Percentiles rank a stretch among this genome's conserved stretches.
Evolutionary conservation across 257 asterid genomes (phyloP).

Genomic region (Marsdenia floribunda): DNA sequence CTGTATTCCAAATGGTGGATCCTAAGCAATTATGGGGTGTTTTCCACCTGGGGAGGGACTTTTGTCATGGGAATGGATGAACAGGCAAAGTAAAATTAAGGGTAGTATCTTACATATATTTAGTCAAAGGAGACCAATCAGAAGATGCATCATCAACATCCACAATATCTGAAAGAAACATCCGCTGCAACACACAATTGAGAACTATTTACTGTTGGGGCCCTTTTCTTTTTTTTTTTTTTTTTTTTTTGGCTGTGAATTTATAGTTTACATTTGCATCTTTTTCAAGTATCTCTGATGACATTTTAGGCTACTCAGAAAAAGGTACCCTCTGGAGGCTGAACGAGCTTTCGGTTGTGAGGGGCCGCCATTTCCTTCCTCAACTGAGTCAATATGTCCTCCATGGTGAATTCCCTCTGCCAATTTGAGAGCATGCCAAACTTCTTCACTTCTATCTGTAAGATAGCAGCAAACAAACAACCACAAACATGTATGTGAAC

Average conservation of each 20-base stretch:
- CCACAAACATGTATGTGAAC: neutral
- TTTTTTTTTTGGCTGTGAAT: neutral
- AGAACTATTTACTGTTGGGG: neutral
- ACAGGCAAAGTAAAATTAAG: too few relatives aligned
- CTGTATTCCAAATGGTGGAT: too few relatives aligned
- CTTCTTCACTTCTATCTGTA: constrained; percentile 30
- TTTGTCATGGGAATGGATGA: too few relatives aligned
- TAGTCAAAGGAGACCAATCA: neutral
- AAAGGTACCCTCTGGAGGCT: constrained; percentile 33
- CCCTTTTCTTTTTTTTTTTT: too few relatives aligned
- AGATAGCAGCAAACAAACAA: neutral
- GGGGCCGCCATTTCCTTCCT: constrained; percentile 34
- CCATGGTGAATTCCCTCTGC: constrained; percentile 33
- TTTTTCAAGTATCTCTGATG: neutral
- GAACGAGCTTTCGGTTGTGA: constrained; percentile 31
- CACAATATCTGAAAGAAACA: neutral
- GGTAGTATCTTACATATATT: neutral
- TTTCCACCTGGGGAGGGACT: too few relatives aligned
- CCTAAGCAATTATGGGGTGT: too few relatives aligned
- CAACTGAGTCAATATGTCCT: constrained; percentile 30
- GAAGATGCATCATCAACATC: neutral
- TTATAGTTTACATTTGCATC: neutral
- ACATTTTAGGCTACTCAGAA: constrained; percentile 7
- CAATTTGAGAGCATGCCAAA: constrained; percentile 26
- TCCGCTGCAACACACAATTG: neutral